A percentile compares a stretch with the other conserved stretches of the same genome.
These are phyloP conservation scores for Hydnomerulius pinastri DNA, from an alignment of 768 basidiomycete species.

Conservation along the genomic window DNA sequence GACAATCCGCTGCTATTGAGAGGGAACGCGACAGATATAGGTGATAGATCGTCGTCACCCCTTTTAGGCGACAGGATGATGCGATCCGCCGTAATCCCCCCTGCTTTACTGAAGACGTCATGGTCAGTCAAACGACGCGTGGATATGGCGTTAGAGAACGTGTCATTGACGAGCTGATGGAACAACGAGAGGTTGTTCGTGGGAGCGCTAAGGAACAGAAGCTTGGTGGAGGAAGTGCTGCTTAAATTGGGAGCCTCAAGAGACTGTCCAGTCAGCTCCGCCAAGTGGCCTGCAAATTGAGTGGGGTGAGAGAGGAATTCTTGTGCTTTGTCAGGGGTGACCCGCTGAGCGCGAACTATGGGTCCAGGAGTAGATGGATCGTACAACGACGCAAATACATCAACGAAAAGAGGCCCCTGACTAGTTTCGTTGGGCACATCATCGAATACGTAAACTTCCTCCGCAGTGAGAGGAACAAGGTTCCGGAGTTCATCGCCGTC, in stretches of 20 bases:
- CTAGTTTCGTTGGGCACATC: constrained; percentile 67
- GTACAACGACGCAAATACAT: constrained; percentile 65
- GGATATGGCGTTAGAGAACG: constrained; percentile 54
- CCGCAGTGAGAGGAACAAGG: constrained; percentile 59
- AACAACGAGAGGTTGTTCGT: constrained; percentile 46
- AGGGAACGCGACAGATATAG: constrained; percentile 59
- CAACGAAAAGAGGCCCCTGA: constrained; percentile 68
- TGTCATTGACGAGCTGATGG: constrained; percentile 53
- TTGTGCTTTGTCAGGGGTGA: constrained; percentile 58
- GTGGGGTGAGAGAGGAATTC: constrained; percentile 47
- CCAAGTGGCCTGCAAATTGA: constrained; percentile 46
- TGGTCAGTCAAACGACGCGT: constrained; percentile 66
- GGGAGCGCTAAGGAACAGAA: constrained; percentile 57
- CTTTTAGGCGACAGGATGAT: constrained; percentile 61
- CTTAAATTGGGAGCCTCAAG: constrained; percentile 27
- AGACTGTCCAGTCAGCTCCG: constrained; percentile 26
- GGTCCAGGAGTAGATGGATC: constrained; percentile 37
- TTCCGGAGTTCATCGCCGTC: constrained; percentile 60
- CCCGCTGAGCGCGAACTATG: constrained; percentile 54
- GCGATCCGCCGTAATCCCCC: constrained; percentile 68
- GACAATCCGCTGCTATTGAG: constrained; percentile 53
- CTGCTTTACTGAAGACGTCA: constrained; percentile 75
- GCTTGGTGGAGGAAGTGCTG: constrained; percentile 34
- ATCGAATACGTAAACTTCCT: constrained; percentile 70
- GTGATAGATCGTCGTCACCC: constrained; percentile 40